phyloP scores from a whole-genome alignment of 2,329 filamentous ascomycete genomes.

The Colletotrichum acutatum region DNA sequence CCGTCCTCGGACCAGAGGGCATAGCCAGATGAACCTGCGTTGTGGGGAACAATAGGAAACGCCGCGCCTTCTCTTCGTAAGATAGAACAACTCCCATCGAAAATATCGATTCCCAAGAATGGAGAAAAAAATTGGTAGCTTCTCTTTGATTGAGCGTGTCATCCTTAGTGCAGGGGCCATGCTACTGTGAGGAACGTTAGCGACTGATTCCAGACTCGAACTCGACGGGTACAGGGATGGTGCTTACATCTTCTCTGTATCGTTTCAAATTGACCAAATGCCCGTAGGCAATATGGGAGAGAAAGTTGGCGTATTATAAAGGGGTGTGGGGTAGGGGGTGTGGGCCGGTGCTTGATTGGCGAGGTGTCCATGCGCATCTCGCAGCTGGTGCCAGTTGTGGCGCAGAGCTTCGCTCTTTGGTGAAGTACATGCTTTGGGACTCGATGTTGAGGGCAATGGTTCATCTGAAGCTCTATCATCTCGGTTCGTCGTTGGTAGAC shows the following conservation, averaged over 20 bases:
- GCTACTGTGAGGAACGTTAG: conserved; percentile 57
- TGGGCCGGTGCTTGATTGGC: not conserved
- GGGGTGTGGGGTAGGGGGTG: not conserved
- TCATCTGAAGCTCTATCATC: no score
- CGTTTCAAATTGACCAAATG: conserved; percentile 30
- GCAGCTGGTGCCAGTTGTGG: no score
- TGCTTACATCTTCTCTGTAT: conserved; percentile 29
- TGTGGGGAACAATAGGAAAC: no score
- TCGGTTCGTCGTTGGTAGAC: no score
- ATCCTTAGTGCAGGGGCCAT: conserved; percentile 93
- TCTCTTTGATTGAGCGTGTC: conserved; percentile 89
- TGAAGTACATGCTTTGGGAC: no score
- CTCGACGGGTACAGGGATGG: not conserved
- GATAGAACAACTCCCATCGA: no score
- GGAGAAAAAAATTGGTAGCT: conserved; percentile 62
- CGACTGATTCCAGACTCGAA: not conserved
- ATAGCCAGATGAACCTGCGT: no score
- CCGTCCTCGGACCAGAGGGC: no score
- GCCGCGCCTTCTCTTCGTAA: no score
- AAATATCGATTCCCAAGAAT: not conserved
- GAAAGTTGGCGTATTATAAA: not conserved
- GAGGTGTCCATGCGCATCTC: fast-evolving
- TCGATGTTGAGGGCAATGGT: no score
- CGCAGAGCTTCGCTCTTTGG: no score
- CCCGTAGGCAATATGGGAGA: not conserved